phyloP scores from a whole-genome alignment of 2,329 filamentous ascomycete genomes.

The Fusarium metavorans region DNA sequence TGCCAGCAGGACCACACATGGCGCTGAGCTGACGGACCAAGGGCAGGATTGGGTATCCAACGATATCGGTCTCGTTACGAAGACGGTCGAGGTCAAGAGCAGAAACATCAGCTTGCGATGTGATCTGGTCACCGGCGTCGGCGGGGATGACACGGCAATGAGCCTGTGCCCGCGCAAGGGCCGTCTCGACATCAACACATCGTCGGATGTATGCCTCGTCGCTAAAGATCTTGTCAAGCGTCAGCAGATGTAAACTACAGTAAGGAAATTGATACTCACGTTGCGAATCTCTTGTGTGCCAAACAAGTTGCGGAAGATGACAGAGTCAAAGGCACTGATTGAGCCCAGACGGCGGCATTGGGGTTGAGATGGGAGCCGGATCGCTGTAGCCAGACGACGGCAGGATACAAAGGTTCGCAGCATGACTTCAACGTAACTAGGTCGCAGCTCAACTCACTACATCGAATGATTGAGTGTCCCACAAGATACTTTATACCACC shows the following conservation, averaged over 20 bases:
- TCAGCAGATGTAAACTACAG: not conserved
- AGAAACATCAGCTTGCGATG: conserved; percentile 44
- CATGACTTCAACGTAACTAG: not conserved
- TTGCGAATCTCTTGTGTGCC: conserved; percentile 64
- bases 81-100: conserved; percentile 46
- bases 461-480: not conserved
- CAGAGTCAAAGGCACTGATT: conserved; percentile 56
- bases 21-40: conserved; percentile 58
- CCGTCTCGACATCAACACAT: conserved; percentile 64
- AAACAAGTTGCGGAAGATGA: conserved; percentile 63
- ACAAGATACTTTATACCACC: not conserved
- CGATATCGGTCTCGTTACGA: conserved; percentile 64
- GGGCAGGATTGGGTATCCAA: conserved; percentile 66
- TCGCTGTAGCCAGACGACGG: not conserved
- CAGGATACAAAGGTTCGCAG: not conserved
- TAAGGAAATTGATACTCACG: conserved; percentile 31
- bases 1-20: conserved; percentile 27
- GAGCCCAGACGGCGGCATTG: not conserved
- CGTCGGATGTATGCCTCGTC: conserved; percentile 62
- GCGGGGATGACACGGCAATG: conserved; percentile 59
- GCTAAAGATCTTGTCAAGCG: conserved; percentile 50
- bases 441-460: too few relatives aligned
- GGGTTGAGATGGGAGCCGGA: not conserved
- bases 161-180: conserved; percentile 63
- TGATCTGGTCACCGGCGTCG: conserved; percentile 51